phyloP scores from a whole-genome alignment of 352 stramenopile species.

The Pythium periplocum region DNA sequence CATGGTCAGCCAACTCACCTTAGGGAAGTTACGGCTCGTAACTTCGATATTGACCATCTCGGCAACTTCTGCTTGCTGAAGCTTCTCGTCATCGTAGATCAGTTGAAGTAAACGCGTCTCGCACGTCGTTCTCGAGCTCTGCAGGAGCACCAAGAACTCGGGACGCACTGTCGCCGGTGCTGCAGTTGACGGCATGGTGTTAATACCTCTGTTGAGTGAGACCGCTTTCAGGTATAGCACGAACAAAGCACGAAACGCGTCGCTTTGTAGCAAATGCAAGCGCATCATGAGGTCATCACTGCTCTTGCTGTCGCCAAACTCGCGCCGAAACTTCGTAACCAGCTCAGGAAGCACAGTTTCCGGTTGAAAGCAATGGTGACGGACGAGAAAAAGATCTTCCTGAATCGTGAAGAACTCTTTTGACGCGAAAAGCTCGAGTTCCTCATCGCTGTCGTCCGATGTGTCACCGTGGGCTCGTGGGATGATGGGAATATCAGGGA shows the following conservation, averaged over 20 bases:
- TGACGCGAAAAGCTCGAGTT: slow-evolving; percentile 30
- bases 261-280: slow-evolving; percentile 32
- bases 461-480: slow-evolving; percentile 2
- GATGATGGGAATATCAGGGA: slow-evolving; percentile 17
- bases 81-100: slow-evolving; percentile 62
- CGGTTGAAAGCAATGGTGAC: slow-evolving; percentile 49
- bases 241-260: slow-evolving; percentile 33
- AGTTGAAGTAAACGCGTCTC: slow-evolving; percentile 61
- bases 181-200: slow-evolving; percentile 24
- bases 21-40: slow-evolving; percentile 49
- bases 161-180: slow-evolving; percentile 25
- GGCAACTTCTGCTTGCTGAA: slow-evolving; percentile 21
- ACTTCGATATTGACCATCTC: slow-evolving; percentile 55
- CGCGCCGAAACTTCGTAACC: slow-evolving; percentile 29
- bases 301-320: slow-evolving; percentile 32
- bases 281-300: slow-evolving; percentile 32
- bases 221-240: slow-evolving; percentile 45
- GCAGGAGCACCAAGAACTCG: slow-evolving; percentile 42
- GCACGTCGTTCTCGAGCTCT: slow-evolving; percentile 42
- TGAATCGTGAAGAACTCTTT: slow-evolving; percentile 37
- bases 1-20: slow-evolving; percentile 18
- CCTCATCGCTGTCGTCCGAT: slow-evolving; percentile 19
- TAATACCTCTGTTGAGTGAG: slow-evolving; percentile 9
- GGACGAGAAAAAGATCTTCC: slow-evolving; percentile 63
- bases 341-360: slow-evolving; percentile 33